Conservation (phyloP, 2,329 filamentous ascomycete genomes). For the Septoria linicola region DNA sequence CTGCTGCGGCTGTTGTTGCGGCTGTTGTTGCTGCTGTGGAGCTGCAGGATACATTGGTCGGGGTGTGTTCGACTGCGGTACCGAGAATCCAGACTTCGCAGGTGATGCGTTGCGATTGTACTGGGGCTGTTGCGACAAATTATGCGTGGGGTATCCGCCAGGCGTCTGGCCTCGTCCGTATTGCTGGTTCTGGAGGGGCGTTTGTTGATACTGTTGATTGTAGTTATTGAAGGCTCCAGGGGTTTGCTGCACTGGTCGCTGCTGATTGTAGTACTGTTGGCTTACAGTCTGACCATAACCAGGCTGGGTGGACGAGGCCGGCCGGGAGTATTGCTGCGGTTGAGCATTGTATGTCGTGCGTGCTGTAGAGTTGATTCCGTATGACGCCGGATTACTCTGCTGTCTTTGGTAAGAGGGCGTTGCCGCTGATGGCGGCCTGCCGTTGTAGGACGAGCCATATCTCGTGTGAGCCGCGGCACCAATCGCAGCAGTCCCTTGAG, state of each 20-base stretch:
- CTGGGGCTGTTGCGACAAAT: slow-evolving; percentile 19
- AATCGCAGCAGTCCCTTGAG: slow-evolving; percentile 37
- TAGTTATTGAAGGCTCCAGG: slow-evolving; percentile 26
- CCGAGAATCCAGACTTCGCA: slow-evolving; percentile 24
- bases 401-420: slow-evolving; percentile 33
- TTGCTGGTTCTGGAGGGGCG: slow-evolving; percentile 26
- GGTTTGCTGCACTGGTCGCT: slow-evolving; percentile 20
- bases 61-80: slow-evolving; percentile 17
- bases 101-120: slow-evolving; percentile 33
- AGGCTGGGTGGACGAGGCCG: slow-evolving; percentile 25
- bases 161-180: slow-evolving; percentile 27
- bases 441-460: slow-evolving; percentile 34
- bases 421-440: slow-evolving; percentile 29
- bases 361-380: slow-evolving; percentile 30
- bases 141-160: slow-evolving; percentile 29
- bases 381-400: slow-evolving; percentile 30
- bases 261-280: slow-evolving; percentile 31
- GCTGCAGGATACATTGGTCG: slow-evolving; percentile 24
- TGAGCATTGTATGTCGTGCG: slow-evolving; percentile 27
- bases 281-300: slow-evolving; percentile 30
- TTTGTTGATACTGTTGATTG: slow-evolving; percentile 26
- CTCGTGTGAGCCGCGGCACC: slow-evolving; percentile 38
- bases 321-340: slow-evolving; percentile 33
- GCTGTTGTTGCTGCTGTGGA: slow-evolving; percentile 11
- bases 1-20: slow-evolving; percentile 18